Percentiles rank a stretch among this genome's conserved stretches.
Evolutionary conservation across 2,329 filamentous ascomycete genomes (phyloP).

Genomic region (Calonectria hawksworthii): DNA sequence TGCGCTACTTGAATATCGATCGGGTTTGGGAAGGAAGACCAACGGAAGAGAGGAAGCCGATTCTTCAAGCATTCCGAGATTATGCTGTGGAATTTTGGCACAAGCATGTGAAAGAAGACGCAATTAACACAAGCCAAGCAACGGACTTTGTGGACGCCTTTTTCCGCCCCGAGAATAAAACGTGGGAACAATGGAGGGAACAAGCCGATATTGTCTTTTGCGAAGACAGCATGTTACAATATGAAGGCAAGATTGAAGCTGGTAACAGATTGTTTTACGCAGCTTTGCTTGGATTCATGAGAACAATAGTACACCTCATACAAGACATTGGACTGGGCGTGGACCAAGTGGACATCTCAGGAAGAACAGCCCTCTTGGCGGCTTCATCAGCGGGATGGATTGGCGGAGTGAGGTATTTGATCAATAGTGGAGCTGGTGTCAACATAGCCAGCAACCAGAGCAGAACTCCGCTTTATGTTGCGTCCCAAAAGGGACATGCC

Average conservation of each 20-base stretch:
- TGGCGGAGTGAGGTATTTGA: neutral
- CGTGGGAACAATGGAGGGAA: neutral
- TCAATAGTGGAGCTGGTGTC: neutral
- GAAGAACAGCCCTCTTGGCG: neutral
- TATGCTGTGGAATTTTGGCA: neutral
- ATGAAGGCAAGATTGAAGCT: neutral
- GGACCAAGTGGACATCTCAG: neutral
- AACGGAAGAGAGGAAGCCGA: neutral
- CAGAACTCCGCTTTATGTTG: neutral
- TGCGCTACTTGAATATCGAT: neutral
- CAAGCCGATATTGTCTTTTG: neutral
- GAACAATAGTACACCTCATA: neutral
- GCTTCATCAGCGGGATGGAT: neutral
- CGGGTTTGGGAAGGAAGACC: neutral
- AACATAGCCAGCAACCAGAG: neutral
- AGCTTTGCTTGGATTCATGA: neutral
- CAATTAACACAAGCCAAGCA: neutral
- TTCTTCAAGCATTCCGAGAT: neutral
- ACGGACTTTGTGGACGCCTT: neutral
- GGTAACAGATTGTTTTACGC: neutral
- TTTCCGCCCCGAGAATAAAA: neutral
- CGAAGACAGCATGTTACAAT: neutral
- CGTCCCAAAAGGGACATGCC: neutral
- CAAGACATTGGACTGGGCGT: neutral
- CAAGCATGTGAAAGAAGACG: neutral